Evolutionary conservation across 106 monocot genomes (phyloP), one percentile per base, ranked within the genome.

Genomic region (Gastrodia elata): DNA sequence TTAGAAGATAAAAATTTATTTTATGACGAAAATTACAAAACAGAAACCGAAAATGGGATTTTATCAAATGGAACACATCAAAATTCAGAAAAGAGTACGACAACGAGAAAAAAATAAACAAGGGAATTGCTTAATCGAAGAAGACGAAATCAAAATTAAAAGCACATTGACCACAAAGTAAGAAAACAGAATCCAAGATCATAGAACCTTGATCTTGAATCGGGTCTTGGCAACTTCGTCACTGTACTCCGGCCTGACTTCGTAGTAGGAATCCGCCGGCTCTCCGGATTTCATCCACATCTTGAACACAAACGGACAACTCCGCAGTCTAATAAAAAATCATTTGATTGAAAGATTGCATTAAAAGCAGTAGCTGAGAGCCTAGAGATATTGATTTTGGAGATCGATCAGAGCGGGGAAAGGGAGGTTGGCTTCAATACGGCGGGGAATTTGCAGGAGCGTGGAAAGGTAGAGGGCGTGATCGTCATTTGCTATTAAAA

Each of bases 161-260:
- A 9, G 11, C 16, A 0, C 40, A 40, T 11, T 24, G 8, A 39
- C 38, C 39, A 40, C 2, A 69, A 10, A 9, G 6, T 25, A 25
- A 40, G 41, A 39, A 40, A 13, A 69, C 25, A 26, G 27, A 40
- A 69, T 36, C 39, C 41, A 25, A 40, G 27, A 69, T 25, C 11
- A 39, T 5, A 69, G 24, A 69, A 38, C 91, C 91, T 84, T 91
- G 70, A 91, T 87, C 82, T 91, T 91, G 69, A 91, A 91, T 56
- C 82, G 77, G 39, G 81, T 87, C 83, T 87, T 85, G 34, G 91
- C 80, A 0, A 83, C 76, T 37, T 87, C 91, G 52, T 87, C 91
- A 2, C 26, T 26, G 83, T 84, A 91, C 44, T 87, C 91, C 1
- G 87, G 72, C 33, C 87, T 79, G 70, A 85, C 77, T 44, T 72